Conservation (phyloP, 352 stramenopile species). For the Phytophthora sansomeana region DNA sequence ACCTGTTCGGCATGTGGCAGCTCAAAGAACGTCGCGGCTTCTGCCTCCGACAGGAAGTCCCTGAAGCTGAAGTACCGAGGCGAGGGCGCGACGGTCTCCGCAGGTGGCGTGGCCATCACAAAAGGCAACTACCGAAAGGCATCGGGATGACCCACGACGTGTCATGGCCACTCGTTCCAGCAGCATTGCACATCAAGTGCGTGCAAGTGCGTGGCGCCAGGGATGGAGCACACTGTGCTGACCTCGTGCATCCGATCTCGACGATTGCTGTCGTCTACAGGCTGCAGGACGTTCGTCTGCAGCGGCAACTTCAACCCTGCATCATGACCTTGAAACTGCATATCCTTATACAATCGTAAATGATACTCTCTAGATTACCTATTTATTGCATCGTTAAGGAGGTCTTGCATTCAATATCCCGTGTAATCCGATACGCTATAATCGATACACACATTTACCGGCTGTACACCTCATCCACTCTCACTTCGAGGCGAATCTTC, state of each 20-base stretch:
- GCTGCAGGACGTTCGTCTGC: not conserved
- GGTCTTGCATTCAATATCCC: no score
- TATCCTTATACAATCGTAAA: no score
- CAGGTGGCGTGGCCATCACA: not conserved
- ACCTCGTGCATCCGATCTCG: not conserved
- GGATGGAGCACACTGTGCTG: no score
- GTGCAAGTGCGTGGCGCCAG: not conserved
- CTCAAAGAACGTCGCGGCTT: constrained; percentile 62
- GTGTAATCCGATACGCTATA: not conserved
- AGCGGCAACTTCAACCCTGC: constrained; percentile 7
- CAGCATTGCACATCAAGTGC: constrained; percentile 28
- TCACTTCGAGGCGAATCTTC: constrained; percentile 5
- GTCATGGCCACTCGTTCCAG: constrained; percentile 28
- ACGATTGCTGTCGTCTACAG: not conserved
- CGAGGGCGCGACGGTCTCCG: not conserved
- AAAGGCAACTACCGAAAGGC: constrained; percentile 22
- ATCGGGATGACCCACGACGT: constrained; percentile 13
- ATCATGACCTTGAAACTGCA: not conserved
- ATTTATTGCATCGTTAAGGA: no score
- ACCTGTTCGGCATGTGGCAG: constrained; percentile 60
- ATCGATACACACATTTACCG: not conserved
- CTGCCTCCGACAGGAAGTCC: constrained; percentile 56
- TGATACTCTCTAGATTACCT: no score
- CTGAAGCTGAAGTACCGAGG: constrained; percentile 73
- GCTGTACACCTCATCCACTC: not conserved